Conservation (phyloP, 345 rosid genomes). For the Aquilaria sinensis region DNA sequence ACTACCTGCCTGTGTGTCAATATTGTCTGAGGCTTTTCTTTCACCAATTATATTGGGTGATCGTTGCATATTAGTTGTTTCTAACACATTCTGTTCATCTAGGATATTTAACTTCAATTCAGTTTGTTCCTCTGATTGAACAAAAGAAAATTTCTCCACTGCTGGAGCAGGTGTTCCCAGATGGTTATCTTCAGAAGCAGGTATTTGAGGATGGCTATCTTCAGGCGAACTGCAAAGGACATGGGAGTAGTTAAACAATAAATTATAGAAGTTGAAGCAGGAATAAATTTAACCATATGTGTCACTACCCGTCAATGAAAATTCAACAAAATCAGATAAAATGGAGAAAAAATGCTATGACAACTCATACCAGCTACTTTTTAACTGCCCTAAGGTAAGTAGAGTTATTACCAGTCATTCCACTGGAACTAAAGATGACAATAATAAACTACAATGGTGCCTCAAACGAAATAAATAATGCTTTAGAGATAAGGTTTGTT, state of each 20-base stretch:
- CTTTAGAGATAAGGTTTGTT: too few relatives aligned
- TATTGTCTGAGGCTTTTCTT: conserved; percentile 55
- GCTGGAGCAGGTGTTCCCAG: conserved; percentile 40
- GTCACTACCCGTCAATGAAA: background rate
- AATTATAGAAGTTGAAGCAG: background rate
- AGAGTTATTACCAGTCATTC: too few relatives aligned
- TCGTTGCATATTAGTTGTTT: conserved; percentile 42
- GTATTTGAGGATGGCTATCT: conserved; percentile 36
- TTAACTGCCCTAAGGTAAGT: background rate
- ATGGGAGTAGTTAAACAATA: background rate
- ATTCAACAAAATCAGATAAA: background rate
- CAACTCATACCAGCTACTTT: background rate
- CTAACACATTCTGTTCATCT: conserved; percentile 33
- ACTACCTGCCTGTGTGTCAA: conserved; percentile 62
- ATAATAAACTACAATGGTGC: too few relatives aligned
- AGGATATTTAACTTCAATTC: conserved; percentile 29
- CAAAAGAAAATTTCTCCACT: conserved; percentile 33
- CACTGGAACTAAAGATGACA: too few relatives aligned
- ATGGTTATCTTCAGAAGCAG: conserved; percentile 39
- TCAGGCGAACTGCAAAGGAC: conserved; percentile 65
- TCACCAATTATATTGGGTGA: conserved; percentile 59
- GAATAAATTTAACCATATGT: background rate
- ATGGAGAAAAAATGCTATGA: background rate
- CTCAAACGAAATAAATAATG: too few relatives aligned
- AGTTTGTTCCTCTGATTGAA: conserved; percentile 27